Base-by-base conservation (phyloP, 1,284 basidiomycete species). In the Fomitopsis palustris region DNA sequence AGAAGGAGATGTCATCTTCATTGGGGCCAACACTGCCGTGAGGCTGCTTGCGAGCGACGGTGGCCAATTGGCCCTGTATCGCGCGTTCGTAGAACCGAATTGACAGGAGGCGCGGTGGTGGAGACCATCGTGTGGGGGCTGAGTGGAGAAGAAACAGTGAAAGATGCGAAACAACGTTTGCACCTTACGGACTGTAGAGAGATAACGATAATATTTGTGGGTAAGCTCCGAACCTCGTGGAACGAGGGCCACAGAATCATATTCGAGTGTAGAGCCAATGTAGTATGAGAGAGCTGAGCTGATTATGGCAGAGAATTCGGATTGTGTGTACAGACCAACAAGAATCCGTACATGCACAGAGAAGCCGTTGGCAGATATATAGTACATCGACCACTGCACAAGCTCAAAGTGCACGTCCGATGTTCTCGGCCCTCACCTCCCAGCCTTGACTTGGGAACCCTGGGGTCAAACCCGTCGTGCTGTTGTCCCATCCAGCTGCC, bases 1-100 rank as follows among this genome's bases (percentile, higher is more conserved):
- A 33, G 73, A 81, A 53, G 97, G 96, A 8, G 87, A 90, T 61
- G 93, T 95, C 31, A 77, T 91, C 61, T 98, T 98, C 67, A 74
- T 98, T 25, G 93, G 87, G n/a, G 92, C 95, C 3, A 85, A 81
- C 9, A 78, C 81, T 3, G 77, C 77, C 61, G 73, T 94, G 29
- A 71, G 73, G 47, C 78, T 93, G 56, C 69, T 63, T 62, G 72
- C 74, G 2, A 66, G 70, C 14, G 72, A 67, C 7, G 69, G 71
- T 25, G 75, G 75, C 3, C 71, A 72, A 8, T 64, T 92, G 21
- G 81, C 61, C 35, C 47, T 70, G 12, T 68, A 69, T 39, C 57
- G 70, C 33, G 71, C 71, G 25, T 72, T 67, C 39, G 71, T 70
- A 37, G 70, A 72, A 56, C 68, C 60, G 27, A 49, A 37, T n/a